Base-by-base conservation (phyloP, 2,329 filamentous ascomycete species). In the Trichoderma sp. region DNA sequence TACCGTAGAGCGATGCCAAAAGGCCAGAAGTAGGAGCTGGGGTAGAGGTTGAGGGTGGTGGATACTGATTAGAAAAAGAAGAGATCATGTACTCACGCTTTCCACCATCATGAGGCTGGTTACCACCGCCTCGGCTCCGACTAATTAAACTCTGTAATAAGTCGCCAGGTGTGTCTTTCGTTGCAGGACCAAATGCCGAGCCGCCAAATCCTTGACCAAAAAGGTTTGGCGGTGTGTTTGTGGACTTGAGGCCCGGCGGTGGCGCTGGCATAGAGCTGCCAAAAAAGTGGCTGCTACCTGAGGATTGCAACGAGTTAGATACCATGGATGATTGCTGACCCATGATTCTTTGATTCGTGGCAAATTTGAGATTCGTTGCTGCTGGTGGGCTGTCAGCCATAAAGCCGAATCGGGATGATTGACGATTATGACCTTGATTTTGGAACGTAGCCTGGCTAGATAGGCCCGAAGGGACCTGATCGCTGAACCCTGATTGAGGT, bases 31-130 rank as follows among this genome's bases (percentile, higher is more conserved):
- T 92, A 93, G 92, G 92, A 91, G 91, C 92, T 85, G 91, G 91
- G 86, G 91, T 92, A 83, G 92, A 93, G 86, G 89, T 91, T 86
- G 91, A 86, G 86, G 92, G 93, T 85, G 90, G 87, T 85, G 91
- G 92, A 86, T 93, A 93, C 87, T 95, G 92, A 83, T 93, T 93
- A 84, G 93, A 91, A 85, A 95, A 93, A 86, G 92, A 93, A 91
- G 94, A 93, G 90, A 95, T 92, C 88, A 94, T 92, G 88, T 92
- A 97, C 94, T 97, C 94, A 97, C 94, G 94, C 94, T 97, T 97
- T 90, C 91, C 91, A 84, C 91, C 88, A 85, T 97, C 94, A 84
- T 93, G 91, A 82, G 88, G 87, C 83, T 94, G 92, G 82, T 87
- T 88, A 81, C 88, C 89, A 81, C 88, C 88, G 78, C 88, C 86